Evolutionary conservation across 75 land plant genomes (phyloP).

Genomic region (Sequoia sempervirens): DNA sequence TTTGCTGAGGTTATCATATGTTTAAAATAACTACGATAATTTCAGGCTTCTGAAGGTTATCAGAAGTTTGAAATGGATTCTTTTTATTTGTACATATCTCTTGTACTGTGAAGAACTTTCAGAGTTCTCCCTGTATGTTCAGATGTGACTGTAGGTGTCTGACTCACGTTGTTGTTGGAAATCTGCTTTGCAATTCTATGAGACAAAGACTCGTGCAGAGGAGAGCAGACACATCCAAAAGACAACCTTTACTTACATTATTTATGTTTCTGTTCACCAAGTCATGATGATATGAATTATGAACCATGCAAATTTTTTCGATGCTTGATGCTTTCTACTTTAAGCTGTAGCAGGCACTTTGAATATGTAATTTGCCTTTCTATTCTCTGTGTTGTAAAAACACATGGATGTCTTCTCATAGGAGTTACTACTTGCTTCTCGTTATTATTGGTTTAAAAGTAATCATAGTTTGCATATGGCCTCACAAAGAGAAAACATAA

Average conservation of each 20-base stretch:
- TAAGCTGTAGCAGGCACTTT: background rate
- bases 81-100: background rate
- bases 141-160: background rate
- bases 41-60: constrained; percentile 1
- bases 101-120: background rate
- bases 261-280: background rate
- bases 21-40: background rate
- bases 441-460: background rate
- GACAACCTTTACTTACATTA: background rate
- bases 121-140: background rate
- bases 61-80: background rate
- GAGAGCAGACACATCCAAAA: background rate
- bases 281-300: background rate
- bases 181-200: background rate
- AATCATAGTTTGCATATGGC: background rate
- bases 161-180: background rate
- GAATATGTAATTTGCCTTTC: background rate
- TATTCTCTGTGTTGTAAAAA: background rate
- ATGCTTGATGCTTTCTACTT: background rate
- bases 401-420: background rate
- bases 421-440: background rate
- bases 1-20: background rate
- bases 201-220: background rate
- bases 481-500: background rate
- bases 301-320: background rate